Conservation (phyloP, 2,329 filamentous ascomycete species). For the Arthrobotrys sphaeroides region DNA sequence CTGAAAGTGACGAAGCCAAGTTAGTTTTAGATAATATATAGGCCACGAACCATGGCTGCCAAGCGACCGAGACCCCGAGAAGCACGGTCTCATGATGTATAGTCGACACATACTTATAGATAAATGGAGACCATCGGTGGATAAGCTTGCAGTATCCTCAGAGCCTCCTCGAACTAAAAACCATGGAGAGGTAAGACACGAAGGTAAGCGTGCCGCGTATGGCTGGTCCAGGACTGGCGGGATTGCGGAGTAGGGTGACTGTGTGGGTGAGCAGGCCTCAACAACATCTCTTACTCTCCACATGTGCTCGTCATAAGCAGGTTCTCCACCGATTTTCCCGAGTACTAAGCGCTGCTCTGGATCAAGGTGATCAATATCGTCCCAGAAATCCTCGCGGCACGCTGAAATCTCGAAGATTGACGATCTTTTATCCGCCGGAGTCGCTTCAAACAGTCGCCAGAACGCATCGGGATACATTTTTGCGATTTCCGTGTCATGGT, state of each 20-base stretch:
- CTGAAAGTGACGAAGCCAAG: too few species aligned
- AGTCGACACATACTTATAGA: neutral
- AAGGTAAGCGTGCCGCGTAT: too few species aligned
- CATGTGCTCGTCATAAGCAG: neutral
- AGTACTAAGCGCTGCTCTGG: neutral
- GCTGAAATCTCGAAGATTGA: neutral
- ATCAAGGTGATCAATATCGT: neutral
- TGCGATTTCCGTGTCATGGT: too few species aligned
- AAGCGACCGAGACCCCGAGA: too few species aligned
- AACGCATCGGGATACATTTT: neutral
- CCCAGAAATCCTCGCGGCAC: neutral
- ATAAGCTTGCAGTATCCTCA: neutral
- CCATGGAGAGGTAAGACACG: too few species aligned
- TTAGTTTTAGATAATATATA: too few species aligned
- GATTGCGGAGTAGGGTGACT: too few species aligned
- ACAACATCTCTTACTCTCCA: neutral
- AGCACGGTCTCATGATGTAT: too few species aligned
- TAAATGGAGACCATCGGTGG: neutral
- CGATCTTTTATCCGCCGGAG: neutral
- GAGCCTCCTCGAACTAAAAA: too few species aligned
- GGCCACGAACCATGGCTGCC: too few species aligned
- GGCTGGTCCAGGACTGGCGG: too few species aligned
- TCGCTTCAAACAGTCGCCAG: neutral
- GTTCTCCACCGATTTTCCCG: neutral
- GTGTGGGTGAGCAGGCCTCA: too few species aligned